Base-by-base conservation (phyloP, 257 asterid species). In the Solanum pinnatisectum region DNA sequence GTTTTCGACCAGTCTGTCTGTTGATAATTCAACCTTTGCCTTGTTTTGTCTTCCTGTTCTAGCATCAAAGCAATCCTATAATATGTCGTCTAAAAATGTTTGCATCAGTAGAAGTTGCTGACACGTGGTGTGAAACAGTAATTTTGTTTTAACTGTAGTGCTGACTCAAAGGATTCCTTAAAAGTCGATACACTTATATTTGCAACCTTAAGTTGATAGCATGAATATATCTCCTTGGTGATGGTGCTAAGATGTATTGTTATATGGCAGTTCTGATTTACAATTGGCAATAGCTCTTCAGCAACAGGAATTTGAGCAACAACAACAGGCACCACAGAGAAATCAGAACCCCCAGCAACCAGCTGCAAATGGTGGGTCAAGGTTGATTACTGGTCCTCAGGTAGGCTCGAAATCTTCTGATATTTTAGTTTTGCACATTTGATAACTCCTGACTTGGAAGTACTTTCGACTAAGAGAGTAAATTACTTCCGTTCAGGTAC, bases 241-340 rank as follows among this genome's bases (percentile, higher is more conserved):
- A 81, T 84, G 18, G 30, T 5, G 39, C 71, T 23, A 37, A 73
- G 39, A 20, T 33, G 7, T 73, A n/a, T 82, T 20, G 32, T 82
- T 52, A 22, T 37, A 87, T 86, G 88, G 91, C 96, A 97, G 99
- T 91, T 93, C 98, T 67, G 98, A 97, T 91, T 90, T 94, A 92
- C 98, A 97, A 84, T 90, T 97, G 90, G 99, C 99, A 18, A 89
- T 96, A 84, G 99, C 98, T 88, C 99, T 97, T 91, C 99, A 97
- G 89, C 98, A 96, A 86, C 97, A 95, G 90, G 99, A 97, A 83
- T 96, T 94, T 87, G 99, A 97, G 83, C 94, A 95, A 42, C 98
- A 95, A 30, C 98, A 94, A 88, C 92, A 91, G 84, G 87, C 92
- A 83, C 89, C 88, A 13, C 92, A 87, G 87, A 85, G 56, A n/a